Evolutionary conservation across 305 asterid species (phyloP), one percentile per base, ranked within the genome.

Genomic region (Andrographis paniculata): DNA sequence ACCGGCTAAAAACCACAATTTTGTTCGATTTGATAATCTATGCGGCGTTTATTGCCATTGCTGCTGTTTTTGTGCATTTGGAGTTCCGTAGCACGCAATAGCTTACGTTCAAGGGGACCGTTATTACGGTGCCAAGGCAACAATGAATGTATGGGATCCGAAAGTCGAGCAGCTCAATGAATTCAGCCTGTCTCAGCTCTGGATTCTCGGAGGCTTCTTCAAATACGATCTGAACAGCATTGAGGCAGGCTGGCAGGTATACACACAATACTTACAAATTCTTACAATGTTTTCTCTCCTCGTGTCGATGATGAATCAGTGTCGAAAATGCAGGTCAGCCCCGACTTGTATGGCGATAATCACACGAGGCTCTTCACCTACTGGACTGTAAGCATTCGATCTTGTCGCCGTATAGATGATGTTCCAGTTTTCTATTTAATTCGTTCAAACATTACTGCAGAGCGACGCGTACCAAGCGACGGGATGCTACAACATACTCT

Each of bases 391-490:
- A 67, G 81, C 42, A 17, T 24, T 61, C 62, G 33, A 37, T 3
- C 30, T 24, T 8, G 4, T 8, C 8, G 8, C 30, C 8, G 30
- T 24, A n/a, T n/a, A n/a, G n/a, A n/a, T n/a, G n/a, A n/a, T n/a
- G n/a, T n/a, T n/a, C n/a, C n/a, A n/a, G n/a, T n/a, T n/a, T n/a
- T n/a, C n/a, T n/a, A n/a, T n/a, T n/a, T n/a, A n/a, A n/a, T n/a
- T n/a, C n/a, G n/a, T n/a, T n/a, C 37, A 44, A 21, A 37, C 53
- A 10, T 54, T 39, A 55, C 47, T 48, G 56, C 77, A 78, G 86
- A 71, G 77, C 44, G 86, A 78, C 56, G 79, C 82, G 2, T 78
- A 78, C 69, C 79, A 78, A 74, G 86, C 82, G 58, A 77, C 85
- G 16, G 42, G 42, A 5, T 37, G 42, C 17, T 37, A 37, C 42